Evolutionary conservation across 169 alveolate genomes (phyloP), one percentile per base, ranked within the genome.

Genomic region (Babesia sp.): DNA sequence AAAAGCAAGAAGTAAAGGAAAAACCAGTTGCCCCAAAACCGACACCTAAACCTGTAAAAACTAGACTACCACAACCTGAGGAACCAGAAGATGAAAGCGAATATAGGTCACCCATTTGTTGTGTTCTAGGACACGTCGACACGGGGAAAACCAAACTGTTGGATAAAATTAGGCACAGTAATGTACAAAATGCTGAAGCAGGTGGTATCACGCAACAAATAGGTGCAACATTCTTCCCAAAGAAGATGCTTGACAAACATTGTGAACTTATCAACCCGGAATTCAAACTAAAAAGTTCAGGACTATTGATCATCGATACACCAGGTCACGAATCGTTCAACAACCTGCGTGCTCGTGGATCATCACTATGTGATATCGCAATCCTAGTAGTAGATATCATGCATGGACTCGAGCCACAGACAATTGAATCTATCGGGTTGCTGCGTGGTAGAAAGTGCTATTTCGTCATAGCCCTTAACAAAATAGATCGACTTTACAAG

Each of bases 121-220:
- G 99, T 90, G 95, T 98, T 46, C 72, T 96, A 67, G 99, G 99
- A 26, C 99, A 98, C 85, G 99, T 98, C 46, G 99, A 98, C 84
- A 98, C 99, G 3, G 99, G 99, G 9, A 98, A 98, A 92, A 98
- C 99, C 29, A 97, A 97, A 83, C 91, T 98, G 34, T 87, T 98
- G 33, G 99, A 98, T 89, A 98, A 98, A 84, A 93, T 98, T 33
- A 90, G 99, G 42, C 95, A 93, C 51, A 97, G 99, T n/a, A 97
- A 97, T 82, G 99, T 98, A 5, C 98, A 97, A 89, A 96, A 93
- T 48, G 98, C 98, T 58, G 99, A 98, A 90, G 99, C 99, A 3
- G 99, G 99, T 3, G 99, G 99, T 63, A 98, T 98, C 80, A 98
- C 99, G 18, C 98, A 98, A 86, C 99, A 98, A 89, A 98, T 98